These are phyloP conservation scores for Fusarium proliferatum DNA, from an alignment of 2,329 filamentous ascomycete species.

Conservation along the genomic window DNA sequence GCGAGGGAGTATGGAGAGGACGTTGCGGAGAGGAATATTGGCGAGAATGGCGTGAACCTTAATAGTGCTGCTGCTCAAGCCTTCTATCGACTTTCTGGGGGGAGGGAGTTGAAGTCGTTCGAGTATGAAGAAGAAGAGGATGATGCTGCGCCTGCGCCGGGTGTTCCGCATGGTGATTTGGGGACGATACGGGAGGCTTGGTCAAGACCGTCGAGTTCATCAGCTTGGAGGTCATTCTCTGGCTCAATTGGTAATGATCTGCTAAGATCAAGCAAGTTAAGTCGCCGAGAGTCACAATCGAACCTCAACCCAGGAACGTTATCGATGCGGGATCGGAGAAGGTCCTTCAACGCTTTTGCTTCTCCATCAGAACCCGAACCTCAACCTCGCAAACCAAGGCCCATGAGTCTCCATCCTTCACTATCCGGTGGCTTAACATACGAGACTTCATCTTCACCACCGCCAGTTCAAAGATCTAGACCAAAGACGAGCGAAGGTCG, in stretches of 20 bases:
- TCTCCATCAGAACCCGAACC: slow-evolving; percentile 6
- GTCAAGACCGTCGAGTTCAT: slow-evolving; percentile 25
- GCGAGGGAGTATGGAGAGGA: slow-evolving; percentile 71
- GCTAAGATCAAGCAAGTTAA: slow-evolving; percentile 1
- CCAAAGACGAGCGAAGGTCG: slow-evolving; percentile 36
- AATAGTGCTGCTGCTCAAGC: slow-evolving; percentile 50
- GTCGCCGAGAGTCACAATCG: slow-evolving; percentile 13
- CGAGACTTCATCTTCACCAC: slow-evolving; percentile 18
- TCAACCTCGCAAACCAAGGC: slow-evolving; percentile 31
- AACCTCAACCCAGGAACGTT: slow-evolving; percentile 1
- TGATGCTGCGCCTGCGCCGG: slow-evolving; percentile 32
- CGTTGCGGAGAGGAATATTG: slow-evolving; percentile 70
- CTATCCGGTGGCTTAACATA: slow-evolving; percentile 29
- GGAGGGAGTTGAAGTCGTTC: not conserved
- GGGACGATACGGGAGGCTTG: slow-evolving; percentile 12
- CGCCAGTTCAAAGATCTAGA: slow-evolving; percentile 25
- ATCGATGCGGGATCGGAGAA: slow-evolving; percentile 28
- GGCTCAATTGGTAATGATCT: slow-evolving; percentile 10
- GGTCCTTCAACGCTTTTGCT: slow-evolving; percentile 40
- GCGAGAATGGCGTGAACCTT: slow-evolving; percentile 50
- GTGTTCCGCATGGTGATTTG: slow-evolving; percentile 27
- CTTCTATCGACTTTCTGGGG: slow-evolving; percentile 48
- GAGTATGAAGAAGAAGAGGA: slow-evolving; percentile 18
- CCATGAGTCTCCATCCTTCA: slow-evolving; percentile 38
- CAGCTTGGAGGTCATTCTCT: slow-evolving; percentile 38